Base-by-base conservation (phyloP, 768 basidiomycete genomes). In the Hortiboletus campestris region DNA sequence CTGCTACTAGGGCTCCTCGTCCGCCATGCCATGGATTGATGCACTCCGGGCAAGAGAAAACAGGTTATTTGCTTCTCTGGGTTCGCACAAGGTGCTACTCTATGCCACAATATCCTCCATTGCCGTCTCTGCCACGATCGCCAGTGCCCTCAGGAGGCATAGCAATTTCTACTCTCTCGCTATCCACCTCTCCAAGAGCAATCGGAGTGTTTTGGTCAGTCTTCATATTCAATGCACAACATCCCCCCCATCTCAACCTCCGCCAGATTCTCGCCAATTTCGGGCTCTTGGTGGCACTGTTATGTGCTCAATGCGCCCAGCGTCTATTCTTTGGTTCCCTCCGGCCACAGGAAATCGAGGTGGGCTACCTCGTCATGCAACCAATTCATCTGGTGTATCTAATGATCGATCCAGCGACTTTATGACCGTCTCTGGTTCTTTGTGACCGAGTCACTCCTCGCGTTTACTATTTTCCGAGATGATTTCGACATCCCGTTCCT, bases 351-450 rank as follows among this genome's bases (percentile, higher is more conserved):
- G 96, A 99, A 74, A 80, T 98, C 42, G 96, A 99, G 84, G 96
- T 93, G 67, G 45, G 82, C 68, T 11, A 20, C 28, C 39, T 40
- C 10, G 8, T 25, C 39, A 22, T 59, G 6, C 42, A 19, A 29
- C 39, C 34, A 45, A 38, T 48, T 3, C 17, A 35, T 46, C n/a
- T 8, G 28, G 8, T 7, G 25, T 29, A 13, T 45, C 22, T 44
- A 43, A 56, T 50, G 6, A n/a, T 49, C 16, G n/a, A 29, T 32
- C 17, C 67, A 99, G 96, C 88, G 95, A 29, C 79, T 99, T 2
- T 97, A 98, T 70, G 96, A 98, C 68, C 82, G 92, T 60, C 82
- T 93, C 31, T 98, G 97, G 96, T 94, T 95, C 76, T 97, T 97
- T 74, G 83, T 98, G 47, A 98, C 97, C 2, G 97, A 99, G 70